phyloP scores from a whole-genome alignment of 2,329 filamentous ascomycete genomes.

The Tolypocladium inflatum region DNA sequence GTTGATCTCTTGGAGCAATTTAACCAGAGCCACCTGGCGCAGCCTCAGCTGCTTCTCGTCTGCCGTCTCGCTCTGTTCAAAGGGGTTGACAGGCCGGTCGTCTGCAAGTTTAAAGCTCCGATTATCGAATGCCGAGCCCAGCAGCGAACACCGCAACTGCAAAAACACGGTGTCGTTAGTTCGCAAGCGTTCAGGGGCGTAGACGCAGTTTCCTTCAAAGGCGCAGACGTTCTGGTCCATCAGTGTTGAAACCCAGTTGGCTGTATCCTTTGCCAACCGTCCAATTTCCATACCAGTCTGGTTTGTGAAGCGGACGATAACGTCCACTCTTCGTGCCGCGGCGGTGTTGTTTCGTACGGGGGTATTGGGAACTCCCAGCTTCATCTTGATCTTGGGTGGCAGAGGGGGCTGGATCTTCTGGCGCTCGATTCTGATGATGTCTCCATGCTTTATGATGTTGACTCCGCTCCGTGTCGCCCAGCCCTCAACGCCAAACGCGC shows the following conservation, averaged over 20 bases:
- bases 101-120: constrained; percentile 48
- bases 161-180: constrained; percentile 94
- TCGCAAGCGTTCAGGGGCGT: constrained; percentile 71
- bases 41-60: constrained; percentile 79
- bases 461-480: constrained; percentile 85
- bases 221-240: constrained; percentile 83
- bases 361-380: constrained; percentile 23
- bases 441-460: constrained; percentile 68
- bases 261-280: constrained; percentile 74
- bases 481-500: constrained; percentile 81
- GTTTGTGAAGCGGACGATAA: constrained; percentile 88
- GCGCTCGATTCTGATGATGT: constrained; percentile 78
- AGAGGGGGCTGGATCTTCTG: constrained; percentile 60
- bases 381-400: constrained; percentile 32
- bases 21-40: constrained; percentile 80
- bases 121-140: constrained; percentile 63
- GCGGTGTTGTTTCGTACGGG: constrained; percentile 31
- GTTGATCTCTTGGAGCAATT: constrained; percentile 81
- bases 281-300: constrained; percentile 72
- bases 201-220: constrained; percentile 84
- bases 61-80: constrained; percentile 74
- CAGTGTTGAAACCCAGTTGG: constrained; percentile 84
- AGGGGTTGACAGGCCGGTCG: constrained; percentile 65
- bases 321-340: constrained; percentile 63
- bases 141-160: constrained; percentile 70